Evolutionary conservation across 305 asterid genomes (phyloP).

Genomic region (Solanum hybrid): DNA sequence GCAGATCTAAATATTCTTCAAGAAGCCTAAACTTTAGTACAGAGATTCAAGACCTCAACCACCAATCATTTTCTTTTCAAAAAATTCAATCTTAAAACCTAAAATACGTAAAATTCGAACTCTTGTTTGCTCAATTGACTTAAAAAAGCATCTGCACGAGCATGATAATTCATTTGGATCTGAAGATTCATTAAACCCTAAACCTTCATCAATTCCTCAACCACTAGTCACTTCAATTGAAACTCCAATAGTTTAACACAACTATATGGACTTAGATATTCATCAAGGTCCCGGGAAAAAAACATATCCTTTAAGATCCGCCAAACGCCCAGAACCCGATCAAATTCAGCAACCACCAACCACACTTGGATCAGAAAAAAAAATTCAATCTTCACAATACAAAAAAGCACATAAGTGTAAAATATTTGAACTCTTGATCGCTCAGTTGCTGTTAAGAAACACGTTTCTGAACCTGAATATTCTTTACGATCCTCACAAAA

Average conservation of each 20-base stretch:
- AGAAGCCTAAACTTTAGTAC: neutral
- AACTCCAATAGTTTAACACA: neutral
- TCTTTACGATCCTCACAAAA: neutral
- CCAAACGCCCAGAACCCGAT: neutral
- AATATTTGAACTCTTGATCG: neutral
- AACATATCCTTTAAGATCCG: neutral
- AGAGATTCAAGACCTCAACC: neutral
- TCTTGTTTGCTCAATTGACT: neutral
- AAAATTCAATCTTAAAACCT: neutral
- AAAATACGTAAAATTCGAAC: neutral
- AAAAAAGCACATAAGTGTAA: neutral
- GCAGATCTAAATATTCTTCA: neutral
- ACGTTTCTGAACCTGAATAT: neutral
- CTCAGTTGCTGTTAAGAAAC: neutral
- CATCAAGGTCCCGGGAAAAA: neutral
- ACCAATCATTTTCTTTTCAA: neutral
- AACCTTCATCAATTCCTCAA: neutral
- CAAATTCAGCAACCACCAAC: neutral
- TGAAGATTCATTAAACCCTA: neutral
- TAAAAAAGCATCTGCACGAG: neutral
- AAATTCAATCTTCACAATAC: neutral
- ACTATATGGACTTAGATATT: neutral
- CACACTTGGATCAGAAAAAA: neutral
- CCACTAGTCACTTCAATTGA: neutral
- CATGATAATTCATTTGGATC: neutral